Evolutionary conservation across 768 basidiomycete genomes (phyloP), one percentile per base, ranked within the genome.

Genomic region (Suillus spraguei): DNA sequence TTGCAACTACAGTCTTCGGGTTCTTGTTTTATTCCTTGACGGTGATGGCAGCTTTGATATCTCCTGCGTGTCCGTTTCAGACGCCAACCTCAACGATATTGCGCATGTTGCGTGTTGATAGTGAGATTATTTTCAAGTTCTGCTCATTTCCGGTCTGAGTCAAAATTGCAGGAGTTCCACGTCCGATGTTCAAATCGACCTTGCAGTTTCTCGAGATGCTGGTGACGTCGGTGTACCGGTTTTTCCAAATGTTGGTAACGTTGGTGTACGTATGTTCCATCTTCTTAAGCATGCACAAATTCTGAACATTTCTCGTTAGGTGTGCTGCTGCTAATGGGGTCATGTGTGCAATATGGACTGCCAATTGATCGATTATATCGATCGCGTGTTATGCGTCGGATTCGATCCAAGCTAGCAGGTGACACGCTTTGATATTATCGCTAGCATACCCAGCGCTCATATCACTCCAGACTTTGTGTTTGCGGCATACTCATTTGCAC

Each of bases 41-140:
- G 32, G n/a, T 61, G 17, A 39, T 62, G n/a, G 36, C 60, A 17
- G 33, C 61, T 35, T 54, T 64, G n/a, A 4, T 64, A 42, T 61
- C 59, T 22, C 38, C 28, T 1, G 38, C 44, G 0, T 61, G 60
- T 46, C 52, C 63, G 16, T 55, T 54, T 47, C 60, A 64, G 32
- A 64, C 42, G 5, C 60, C 47, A 20, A 24, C 39, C 32, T 62
- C 60, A 32, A 36, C 32, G 5, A 28, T 44, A 6, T 46, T 46
- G 44, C n/a, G 5, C 44, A 46, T 46, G 9, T 46, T 46, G n/a
- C 44, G 4, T n/a, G 4, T 46, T 46, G 44, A 46, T 10, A 46
- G 44, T 46, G 11, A 46, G n/a, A 46, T n/a, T 6, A n/a, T n/a
- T 46, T 28, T 2, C 7, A n/a, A 46, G 44, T n/a, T 46, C 10